Evolutionary conservation across 768 basidiomycete genomes (phyloP), one percentile per base, ranked within the genome.

Genomic region (Calocera cornea): DNA sequence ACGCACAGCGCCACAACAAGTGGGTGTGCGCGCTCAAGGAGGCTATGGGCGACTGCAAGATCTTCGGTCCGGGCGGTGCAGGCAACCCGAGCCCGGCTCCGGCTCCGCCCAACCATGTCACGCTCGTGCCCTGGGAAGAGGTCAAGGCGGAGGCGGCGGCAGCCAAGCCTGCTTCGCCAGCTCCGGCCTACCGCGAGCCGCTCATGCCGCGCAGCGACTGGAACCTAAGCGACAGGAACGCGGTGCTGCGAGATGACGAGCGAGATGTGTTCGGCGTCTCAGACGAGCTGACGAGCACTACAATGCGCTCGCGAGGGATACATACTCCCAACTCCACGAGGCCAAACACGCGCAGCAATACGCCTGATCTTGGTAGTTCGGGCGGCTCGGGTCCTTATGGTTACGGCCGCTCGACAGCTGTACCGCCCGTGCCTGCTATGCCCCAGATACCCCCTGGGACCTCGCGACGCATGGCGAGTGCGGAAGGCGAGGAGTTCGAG

Each of bases 21-120:
- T 95, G 92, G 92, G 83, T 94, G 47, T 94, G 91, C 75, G 88
- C 89, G 17, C 80, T 97, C 66, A 95, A 94, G 77, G 74, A 82
- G 50, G 81, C 84, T 63, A 78, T 91, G 68, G 83, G 81, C 31
- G 87, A 91, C 68, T 76, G 86, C 64, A 80, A 84, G 70, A 87
- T 97, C 68, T 92, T 70, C 67, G 81, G 80, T 3, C 81, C 81
- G 2, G 76, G 64, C 24, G 80, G 77, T 27, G 77, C 75, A 47
- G 77, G 77, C 27, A 72, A 77, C 69, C 77, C 78, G 0, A 64
- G 72, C 8, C 75, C 75, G 16, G 68, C 72, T 5, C 76, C 81
- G n/a, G 77, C 87, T 38, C 78, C 77, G 1, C 83, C 87, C 16
- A 76, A 79, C 8, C 80, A 82, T 22, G 88, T 89, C 75, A 89